phyloP scores from a whole-genome alignment of 2,329 filamentous ascomycete species.

The Botrytis tulipae region DNA sequence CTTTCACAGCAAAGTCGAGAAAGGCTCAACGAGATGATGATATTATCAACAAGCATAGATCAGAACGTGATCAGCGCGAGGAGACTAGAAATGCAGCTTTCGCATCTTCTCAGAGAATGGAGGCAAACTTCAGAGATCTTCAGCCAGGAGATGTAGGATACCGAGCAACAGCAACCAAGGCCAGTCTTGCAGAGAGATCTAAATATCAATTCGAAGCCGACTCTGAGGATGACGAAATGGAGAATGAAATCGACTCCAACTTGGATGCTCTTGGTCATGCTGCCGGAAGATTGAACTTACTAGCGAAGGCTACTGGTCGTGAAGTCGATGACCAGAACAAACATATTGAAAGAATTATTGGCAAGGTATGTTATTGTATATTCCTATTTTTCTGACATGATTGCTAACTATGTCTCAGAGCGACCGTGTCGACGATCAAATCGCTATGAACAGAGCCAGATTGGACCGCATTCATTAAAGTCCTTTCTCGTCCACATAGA shows the following conservation, averaged over 20 bases:
- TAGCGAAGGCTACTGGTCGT: constrained; percentile 70
- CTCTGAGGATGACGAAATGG: constrained; percentile 50
- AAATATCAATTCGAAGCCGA: constrained; percentile 74
- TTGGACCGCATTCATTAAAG: constrained; percentile 37
- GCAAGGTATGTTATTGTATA: constrained; percentile 59
- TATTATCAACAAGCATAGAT: constrained; percentile 66
- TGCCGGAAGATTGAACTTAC: constrained; percentile 67
- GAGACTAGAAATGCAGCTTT: constrained; percentile 57
- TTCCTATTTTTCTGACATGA: constrained; percentile 11
- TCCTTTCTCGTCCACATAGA: not conserved
- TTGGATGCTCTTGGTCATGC: constrained; percentile 58
- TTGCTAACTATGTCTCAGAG: constrained; percentile 54
- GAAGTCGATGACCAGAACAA: constrained; percentile 78
- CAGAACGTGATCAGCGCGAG: constrained; percentile 65
- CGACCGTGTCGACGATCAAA: constrained; percentile 78
- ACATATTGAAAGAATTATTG: constrained; percentile 72
- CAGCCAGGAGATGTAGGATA: constrained; percentile 38
- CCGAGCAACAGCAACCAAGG: constrained; percentile 32
- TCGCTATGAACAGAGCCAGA: constrained; percentile 70
- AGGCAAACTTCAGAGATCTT: constrained; percentile 48
- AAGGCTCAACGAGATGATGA: constrained; percentile 64
- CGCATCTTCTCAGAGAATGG: constrained; percentile 53
- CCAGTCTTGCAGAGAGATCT: constrained; percentile 56
- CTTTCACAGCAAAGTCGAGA: constrained; percentile 69
- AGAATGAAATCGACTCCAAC: constrained; percentile 69